Evolutionary conservation across 1,139 yeast species (phyloP).

Genomic region (Magnusiomyces sp.): DNA sequence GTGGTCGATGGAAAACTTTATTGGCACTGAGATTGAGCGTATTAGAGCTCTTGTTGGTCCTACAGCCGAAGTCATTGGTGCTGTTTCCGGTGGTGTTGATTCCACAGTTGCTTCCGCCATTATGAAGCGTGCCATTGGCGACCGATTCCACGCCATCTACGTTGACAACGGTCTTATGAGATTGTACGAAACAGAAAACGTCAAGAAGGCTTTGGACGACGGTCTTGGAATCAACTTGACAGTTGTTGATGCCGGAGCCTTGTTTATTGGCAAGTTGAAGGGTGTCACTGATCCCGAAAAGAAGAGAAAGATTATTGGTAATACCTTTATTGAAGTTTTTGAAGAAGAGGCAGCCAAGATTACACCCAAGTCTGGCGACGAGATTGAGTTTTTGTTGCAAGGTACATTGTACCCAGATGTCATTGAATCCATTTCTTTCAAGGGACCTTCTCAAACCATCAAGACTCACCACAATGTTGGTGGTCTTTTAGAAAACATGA

Average conservation of each 20-base stretch:
- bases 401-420: conserved; percentile 99
- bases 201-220: conserved; percentile 78
- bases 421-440: conserved; percentile 95
- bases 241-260: conserved; percentile 89
- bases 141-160: conserved; percentile 94
- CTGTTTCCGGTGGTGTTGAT: conserved; percentile 99
- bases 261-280: conserved; percentile 74
- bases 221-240: conserved; percentile 92
- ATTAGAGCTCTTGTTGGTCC: conserved; percentile 90
- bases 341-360: conserved; percentile 93
- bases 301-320: conserved; percentile 97
- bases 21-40: conserved; percentile 91
- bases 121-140: conserved; percentile 97
- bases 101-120: conserved; percentile 98
- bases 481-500: conserved; percentile 95
- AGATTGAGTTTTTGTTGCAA: conserved; percentile 87
- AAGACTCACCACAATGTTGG: conserved; percentile 99
- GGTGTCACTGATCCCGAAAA: conserved; percentile 98
- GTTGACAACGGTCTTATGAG: conserved; percentile 98
- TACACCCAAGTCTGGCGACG: conserved; percentile 69
- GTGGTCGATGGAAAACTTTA: conserved; percentile 98
- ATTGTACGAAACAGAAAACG: conserved; percentile 81
- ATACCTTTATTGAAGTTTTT: conserved; percentile 93
- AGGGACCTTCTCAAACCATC: conserved; percentile 98
- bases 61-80: conserved; percentile 97